Evolutionary conservation across 768 basidiomycete species (phyloP).

Genomic region (Mycena sanguinolenta): DNA sequence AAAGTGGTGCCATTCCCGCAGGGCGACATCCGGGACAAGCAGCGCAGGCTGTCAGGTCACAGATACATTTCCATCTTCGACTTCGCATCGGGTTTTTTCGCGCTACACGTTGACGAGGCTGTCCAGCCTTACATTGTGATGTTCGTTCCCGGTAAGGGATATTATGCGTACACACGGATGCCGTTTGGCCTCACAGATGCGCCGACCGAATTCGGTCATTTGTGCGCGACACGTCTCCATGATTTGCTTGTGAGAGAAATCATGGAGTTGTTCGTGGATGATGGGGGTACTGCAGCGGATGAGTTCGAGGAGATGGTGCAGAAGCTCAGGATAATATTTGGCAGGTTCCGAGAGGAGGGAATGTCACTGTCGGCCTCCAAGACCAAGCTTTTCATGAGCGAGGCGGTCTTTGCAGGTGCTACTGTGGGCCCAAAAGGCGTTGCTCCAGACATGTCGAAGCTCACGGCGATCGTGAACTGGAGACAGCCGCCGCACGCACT

Average conservation of each 20-base stretch:
- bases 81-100: constrained; percentile 54
- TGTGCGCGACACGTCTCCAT: constrained; percentile 41
- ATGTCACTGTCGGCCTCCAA: constrained; percentile 55
- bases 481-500: constrained; percentile 42
- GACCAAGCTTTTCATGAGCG: constrained; percentile 48
- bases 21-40: constrained; percentile 54
- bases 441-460: constrained; percentile 49
- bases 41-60: constrained; percentile 51
- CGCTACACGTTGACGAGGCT: constrained; percentile 31
- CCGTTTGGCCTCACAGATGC: constrained; percentile 56
- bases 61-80: constrained; percentile 51
- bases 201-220: constrained; percentile 48
- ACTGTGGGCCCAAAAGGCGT: constrained; percentile 49
- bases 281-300: constrained; percentile 48
- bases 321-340: constrained; percentile 45
- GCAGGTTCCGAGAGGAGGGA: constrained; percentile 39
- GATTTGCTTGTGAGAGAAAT: constrained; percentile 40
- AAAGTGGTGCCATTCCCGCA: constrained; percentile 47
- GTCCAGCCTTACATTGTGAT: constrained; percentile 48
- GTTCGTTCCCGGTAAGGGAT: constrained; percentile 53
- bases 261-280: constrained; percentile 54
- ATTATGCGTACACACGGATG: constrained; percentile 49
- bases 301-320: constrained; percentile 44
- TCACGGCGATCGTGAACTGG: constrained; percentile 54
- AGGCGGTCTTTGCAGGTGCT: constrained; percentile 52